Conservation (phyloP, 148 eudicot species). For the Fagopyrum esculentum region DNA sequence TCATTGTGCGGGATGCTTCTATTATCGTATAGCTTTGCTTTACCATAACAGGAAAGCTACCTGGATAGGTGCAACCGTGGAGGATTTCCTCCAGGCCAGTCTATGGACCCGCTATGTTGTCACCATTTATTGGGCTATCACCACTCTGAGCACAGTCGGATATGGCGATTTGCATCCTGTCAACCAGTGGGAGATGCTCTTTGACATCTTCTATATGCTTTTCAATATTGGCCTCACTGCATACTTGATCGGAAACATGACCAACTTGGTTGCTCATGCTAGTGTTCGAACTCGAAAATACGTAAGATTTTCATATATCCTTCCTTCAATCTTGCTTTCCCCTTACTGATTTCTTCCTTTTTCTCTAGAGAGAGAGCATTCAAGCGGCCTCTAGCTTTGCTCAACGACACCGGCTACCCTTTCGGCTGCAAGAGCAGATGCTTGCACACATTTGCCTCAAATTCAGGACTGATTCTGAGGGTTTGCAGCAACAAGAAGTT, state of each 20-base stretch:
- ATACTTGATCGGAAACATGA: constrained; percentile 87
- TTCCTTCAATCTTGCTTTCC: not conserved
- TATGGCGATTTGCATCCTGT: constrained; percentile 82
- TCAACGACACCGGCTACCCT: constrained; percentile 60
- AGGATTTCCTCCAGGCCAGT: constrained; percentile 38
- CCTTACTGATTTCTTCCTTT: too few relatives aligned
- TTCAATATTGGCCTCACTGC: constrained; percentile 84
- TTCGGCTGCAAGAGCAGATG: constrained; percentile 80
- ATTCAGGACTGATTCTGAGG: constrained; percentile 71
- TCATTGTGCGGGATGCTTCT: constrained; percentile 81
- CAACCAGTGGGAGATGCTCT: constrained; percentile 68
- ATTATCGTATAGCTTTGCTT: constrained; percentile 60
- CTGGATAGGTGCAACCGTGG: constrained; percentile 59
- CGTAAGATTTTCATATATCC: constrained; percentile 26
- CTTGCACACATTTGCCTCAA: constrained; percentile 73
- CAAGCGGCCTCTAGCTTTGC: constrained; percentile 88
- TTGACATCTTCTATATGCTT: constrained; percentile 69
- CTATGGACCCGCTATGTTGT: constrained; percentile 63
- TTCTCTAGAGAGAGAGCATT: constrained; percentile 61
- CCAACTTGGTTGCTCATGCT: constrained; percentile 87
- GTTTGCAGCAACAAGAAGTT: constrained; percentile 78
- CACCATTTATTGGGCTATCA: constrained; percentile 82
- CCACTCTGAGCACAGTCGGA: constrained; percentile 78
- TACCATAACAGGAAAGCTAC: constrained; percentile 44
- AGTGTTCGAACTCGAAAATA: constrained; percentile 72